These are phyloP conservation scores for Acer yangbiense DNA, from an alignment of 345 rosid species.

Conservation along the genomic window DNA sequence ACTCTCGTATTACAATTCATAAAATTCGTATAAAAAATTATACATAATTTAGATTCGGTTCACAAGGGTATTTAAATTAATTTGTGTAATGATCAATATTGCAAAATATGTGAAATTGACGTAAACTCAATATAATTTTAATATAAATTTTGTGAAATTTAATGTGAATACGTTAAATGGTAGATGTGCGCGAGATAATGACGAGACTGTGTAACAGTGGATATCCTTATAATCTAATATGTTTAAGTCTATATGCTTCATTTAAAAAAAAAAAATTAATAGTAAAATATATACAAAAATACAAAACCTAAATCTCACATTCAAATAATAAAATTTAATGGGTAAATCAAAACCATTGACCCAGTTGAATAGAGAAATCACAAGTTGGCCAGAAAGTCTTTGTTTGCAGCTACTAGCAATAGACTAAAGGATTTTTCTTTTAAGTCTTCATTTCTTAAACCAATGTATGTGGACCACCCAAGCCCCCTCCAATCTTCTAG, in stretches of 20 bases:
- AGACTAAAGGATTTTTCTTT: neutral
- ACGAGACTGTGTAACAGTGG: neutral
- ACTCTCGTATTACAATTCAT: too few species aligned
- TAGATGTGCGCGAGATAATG: too few species aligned
- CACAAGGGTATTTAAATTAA: too few species aligned
- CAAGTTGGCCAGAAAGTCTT: conserved; percentile 47
- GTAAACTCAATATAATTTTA: too few species aligned
- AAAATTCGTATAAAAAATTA: too few species aligned
- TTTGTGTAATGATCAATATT: too few species aligned
- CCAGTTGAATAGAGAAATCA: conserved; percentile 38
- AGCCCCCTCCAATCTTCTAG: neutral
- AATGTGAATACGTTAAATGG: too few species aligned
- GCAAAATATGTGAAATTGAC: too few species aligned
- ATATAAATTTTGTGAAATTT: too few species aligned
- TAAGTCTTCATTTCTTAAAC: conserved; percentile 10
- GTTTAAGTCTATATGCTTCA: neutral
- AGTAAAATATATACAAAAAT: conserved; percentile 18
- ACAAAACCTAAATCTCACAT: conserved; percentile 17
- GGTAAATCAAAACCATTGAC: conserved; percentile 52
- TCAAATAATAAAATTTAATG: conserved; percentile 23
- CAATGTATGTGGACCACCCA: conserved; percentile 7
- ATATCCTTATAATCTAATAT: neutral
- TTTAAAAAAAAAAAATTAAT: too few species aligned
- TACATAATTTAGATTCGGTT: too few species aligned
- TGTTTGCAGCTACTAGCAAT: conserved; percentile 13